Percentiles rank a stretch among this genome's conserved stretches.
Conservation (phyloP, 495 filamentous ascomycete genomes). For the Glonium stellatum region DNA sequence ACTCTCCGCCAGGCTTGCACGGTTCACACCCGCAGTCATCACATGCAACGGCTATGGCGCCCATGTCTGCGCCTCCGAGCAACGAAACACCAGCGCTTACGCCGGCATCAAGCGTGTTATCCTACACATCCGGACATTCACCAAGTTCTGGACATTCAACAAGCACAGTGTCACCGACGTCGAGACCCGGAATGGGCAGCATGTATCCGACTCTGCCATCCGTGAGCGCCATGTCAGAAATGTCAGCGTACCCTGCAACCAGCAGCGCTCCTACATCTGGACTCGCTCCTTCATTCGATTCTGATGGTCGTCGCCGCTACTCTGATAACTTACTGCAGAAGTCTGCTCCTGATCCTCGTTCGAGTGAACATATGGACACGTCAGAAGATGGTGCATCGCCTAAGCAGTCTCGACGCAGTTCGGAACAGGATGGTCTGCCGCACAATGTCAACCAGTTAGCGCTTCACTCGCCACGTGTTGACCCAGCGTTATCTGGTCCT, state of each 20-base stretch:
- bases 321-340: slow-evolving; percentile 83
- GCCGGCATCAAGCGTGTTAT: slow-evolving; percentile 78
- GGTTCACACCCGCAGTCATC: slow-evolving; percentile 33
- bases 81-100: slow-evolving; percentile 77
- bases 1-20: slow-evolving; percentile 54
- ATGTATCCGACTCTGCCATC: slow-evolving; percentile 85
- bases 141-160: slow-evolving; percentile 59
- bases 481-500: slow-evolving; percentile 19
- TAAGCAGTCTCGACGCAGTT: slow-evolving; percentile 22
- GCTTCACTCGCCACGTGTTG: slow-evolving; percentile 28
- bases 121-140: slow-evolving; percentile 73
- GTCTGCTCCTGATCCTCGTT: slow-evolving; percentile 36
- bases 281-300: slow-evolving; percentile 73
- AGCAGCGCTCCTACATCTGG: slow-evolving; percentile 67
- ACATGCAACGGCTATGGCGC: slow-evolving; percentile 51
- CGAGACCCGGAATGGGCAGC: slow-evolving; percentile 36
- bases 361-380: slow-evolving; percentile 47
- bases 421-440: slow-evolving; percentile 22
- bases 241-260: slow-evolving; percentile 52
- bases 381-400: slow-evolving; percentile 46
- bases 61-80: slow-evolving; percentile 47
- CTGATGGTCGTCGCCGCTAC: slow-evolving; percentile 74
- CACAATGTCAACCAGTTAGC: slow-evolving; percentile 26
- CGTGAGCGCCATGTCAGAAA: slow-evolving; percentile 52
- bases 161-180: slow-evolving; percentile 51